These are phyloP conservation scores for Cladosporium cucumerinum DNA, from an alignment of 2,329 filamentous ascomycete genomes.

Conservation along the genomic window DNA sequence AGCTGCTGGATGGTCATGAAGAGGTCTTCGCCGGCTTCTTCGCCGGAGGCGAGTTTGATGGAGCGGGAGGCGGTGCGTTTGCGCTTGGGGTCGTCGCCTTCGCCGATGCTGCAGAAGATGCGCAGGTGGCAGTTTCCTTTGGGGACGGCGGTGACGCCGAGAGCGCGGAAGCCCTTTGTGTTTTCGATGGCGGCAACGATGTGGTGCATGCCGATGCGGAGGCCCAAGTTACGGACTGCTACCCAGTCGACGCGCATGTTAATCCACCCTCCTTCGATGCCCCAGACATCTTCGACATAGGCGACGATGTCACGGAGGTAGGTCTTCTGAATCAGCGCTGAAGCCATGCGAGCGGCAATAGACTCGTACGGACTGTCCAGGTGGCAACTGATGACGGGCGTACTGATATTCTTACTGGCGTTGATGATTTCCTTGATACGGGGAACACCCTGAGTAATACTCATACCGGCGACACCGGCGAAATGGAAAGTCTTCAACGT, in stretches of 20 bases:
- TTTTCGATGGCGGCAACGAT: conserved; percentile 74
- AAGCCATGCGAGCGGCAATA: conserved; percentile 81
- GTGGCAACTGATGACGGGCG: conserved; percentile 85
- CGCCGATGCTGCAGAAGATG: conserved; percentile 62
- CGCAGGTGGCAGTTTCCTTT: conserved; percentile 53
- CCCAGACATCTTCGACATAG: conserved; percentile 86
- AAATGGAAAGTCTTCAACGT: conserved; percentile 99
- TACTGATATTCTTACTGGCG: conserved; percentile 88
- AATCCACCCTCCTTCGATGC: conserved; percentile 70
- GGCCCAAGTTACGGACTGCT: conserved; percentile 73
- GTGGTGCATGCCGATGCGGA: conserved; percentile 71
- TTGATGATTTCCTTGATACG: conserved; percentile 99
- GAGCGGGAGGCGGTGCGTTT: conserved; percentile 24
- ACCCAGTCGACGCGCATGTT: conserved; percentile 77
- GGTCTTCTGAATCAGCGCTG: conserved; percentile 92
- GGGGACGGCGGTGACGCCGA: conserved; percentile 29
- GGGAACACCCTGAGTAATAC: conserved; percentile 97
- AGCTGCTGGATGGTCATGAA: conserved; percentile 79
- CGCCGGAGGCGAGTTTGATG: conserved; percentile 38
- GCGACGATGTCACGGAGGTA: conserved; percentile 77
- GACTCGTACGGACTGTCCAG: conserved; percentile 72
- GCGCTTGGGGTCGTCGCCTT: conserved; percentile 33
- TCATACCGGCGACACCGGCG: conserved; percentile 98
- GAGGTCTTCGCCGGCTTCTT: conserved; percentile 58
- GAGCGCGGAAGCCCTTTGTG: conserved; percentile 74